Evolutionary conservation across 108 stramenopile species (phyloP).

Genomic region (Parietichytrium sp.): DNA sequence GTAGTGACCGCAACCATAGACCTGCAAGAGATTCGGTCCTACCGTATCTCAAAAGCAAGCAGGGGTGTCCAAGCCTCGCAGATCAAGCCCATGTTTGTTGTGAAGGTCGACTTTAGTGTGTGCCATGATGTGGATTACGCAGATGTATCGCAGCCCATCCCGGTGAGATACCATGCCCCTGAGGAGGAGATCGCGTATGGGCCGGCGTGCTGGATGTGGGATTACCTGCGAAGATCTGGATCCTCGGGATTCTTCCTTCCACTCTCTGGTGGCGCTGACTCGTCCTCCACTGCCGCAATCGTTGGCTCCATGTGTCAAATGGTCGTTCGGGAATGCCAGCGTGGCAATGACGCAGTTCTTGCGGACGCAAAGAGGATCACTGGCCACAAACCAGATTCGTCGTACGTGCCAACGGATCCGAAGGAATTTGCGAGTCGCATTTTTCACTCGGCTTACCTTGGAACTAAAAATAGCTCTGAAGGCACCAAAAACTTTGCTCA

Average conservation of each 20-base stretch:
- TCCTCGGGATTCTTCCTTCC: slow-evolving; percentile 92
- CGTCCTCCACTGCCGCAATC: slow-evolving; percentile 84
- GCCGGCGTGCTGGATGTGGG: slow-evolving; percentile 99
- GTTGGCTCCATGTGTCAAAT: slow-evolving; percentile 92
- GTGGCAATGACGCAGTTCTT: slow-evolving; percentile 64
- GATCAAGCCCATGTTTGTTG: neutral
- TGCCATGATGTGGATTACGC: neutral
- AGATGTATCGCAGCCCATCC: neutral
- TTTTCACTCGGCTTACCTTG: slow-evolving; percentile 93
- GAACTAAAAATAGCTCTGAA: slow-evolving; percentile 81
- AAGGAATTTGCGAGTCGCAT: slow-evolving; percentile 78
- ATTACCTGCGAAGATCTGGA: slow-evolving; percentile 86
- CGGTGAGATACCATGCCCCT: slow-evolving; percentile 54
- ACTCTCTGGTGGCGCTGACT: slow-evolving; percentile 91
- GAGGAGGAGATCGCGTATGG: slow-evolving; percentile 96
- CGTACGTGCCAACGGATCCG: slow-evolving; percentile 72
- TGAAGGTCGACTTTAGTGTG: neutral
- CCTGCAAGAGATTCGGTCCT: slow-evolving; percentile 87
- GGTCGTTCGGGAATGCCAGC: slow-evolving; percentile 69
- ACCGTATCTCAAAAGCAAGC: slow-evolving; percentile 77
- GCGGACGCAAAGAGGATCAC: slow-evolving; percentile 69
- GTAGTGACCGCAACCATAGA: slow-evolving; percentile 88
- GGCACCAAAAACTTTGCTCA: slow-evolving; percentile 75
- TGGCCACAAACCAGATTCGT: slow-evolving; percentile 2
- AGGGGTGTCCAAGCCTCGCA: slow-evolving; percentile 79